Evolutionary conservation across 345 rosid species (phyloP), one percentile per base, ranked within the genome.

Genomic region (Populus deltoides): DNA sequence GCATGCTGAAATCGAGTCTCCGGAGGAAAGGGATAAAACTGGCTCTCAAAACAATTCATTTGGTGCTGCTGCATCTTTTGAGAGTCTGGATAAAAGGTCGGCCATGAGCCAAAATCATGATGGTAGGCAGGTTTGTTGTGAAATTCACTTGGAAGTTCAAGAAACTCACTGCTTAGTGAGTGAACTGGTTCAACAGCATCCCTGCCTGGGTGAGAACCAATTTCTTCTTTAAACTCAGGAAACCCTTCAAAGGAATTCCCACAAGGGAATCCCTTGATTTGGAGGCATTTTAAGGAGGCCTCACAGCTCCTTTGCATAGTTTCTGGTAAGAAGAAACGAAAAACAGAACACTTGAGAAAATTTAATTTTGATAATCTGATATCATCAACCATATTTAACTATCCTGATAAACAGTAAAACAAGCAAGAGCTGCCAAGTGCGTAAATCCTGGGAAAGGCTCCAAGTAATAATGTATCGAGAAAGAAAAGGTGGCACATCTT

Each of bases 281-380:
- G 84, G 86, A 84, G 88, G 82, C 90, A 85, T 78, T 85, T 81
- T 72, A 82, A 71, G 71, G 92, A 74, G 77, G 88, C 94, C 89
- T 80, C 90, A 12, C 89, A 81, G 78, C 82, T 85, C 84, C 70
- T 83, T 43, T 83, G 90, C 83, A 84, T 76, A 62, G 81, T 82
- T 84, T 87, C 92, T 87, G 82, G 63, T 27, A 24, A 67, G 73
- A 79, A 62, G 73, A 80, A 36, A 20, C 27, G 24, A 59, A 80
- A 67, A 59, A 31, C 59, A 29, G 20, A 16, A 24, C 16, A 66
- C 49, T 12, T 59, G 17, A 62, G 43, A 75, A 75, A 78, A 63
- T 22, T 17, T 16, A 72, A 41, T 41, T 29, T 59, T 20, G 4
- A 61, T n/a, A 68, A 9, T 51, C 11, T 65, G 41, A 25, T 25